phyloP scores from a whole-genome alignment of 2,329 filamentous ascomycete genomes.

The Aspergillus eucalypticola region DNA sequence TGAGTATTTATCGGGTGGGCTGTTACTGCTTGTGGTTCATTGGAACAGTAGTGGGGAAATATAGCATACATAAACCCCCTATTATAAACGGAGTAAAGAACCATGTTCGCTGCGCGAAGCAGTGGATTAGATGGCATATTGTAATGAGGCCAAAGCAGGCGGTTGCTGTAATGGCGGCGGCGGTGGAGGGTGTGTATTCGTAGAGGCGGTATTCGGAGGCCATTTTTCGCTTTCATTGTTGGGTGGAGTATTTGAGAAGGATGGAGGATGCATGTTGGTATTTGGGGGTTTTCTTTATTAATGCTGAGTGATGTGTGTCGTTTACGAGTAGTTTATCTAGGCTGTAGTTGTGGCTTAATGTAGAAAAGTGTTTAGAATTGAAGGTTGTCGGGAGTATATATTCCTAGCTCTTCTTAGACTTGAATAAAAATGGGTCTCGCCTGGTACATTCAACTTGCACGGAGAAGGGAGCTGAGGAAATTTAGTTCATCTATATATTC shows the following conservation, averaged over 20 bases:
- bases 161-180: background rate
- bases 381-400: too few species aligned
- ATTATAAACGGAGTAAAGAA: conserved; percentile 4
- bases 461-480: too few species aligned
- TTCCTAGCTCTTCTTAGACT: too few species aligned
- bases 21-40: background rate
- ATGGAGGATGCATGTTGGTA: background rate
- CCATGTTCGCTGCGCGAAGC: background rate
- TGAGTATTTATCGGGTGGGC: too few species aligned
- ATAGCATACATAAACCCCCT: background rate
- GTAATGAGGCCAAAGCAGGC: background rate
- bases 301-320: background rate
- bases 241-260: too few species aligned
- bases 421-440: too few species aligned
- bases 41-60: background rate
- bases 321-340: background rate
- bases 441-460: too few species aligned
- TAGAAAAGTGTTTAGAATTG: too few species aligned
- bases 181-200: background rate
- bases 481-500: background rate
- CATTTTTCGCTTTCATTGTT: background rate
- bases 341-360: background rate
- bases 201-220: background rate
- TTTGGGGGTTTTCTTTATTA: background rate
- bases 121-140: background rate